Evolutionary conservation across 352 stramenopile species (phyloP), one percentile per base, ranked within the genome.

Genomic region (Pythium sp.): DNA sequence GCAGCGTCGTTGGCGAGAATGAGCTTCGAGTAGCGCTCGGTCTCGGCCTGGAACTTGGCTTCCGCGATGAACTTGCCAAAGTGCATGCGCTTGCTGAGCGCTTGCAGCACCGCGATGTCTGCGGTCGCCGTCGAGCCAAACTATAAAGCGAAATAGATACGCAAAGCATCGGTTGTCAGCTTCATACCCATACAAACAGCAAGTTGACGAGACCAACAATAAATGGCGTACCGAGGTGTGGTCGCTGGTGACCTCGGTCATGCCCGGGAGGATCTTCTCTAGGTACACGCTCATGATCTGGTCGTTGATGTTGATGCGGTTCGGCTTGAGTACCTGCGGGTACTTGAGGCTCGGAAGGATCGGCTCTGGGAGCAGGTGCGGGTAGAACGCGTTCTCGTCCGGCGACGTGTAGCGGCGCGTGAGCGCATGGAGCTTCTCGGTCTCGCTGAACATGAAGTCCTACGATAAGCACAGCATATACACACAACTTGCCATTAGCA

Each of bases 11-110:
- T 97, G 8, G 82, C 85, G 20, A 79, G 78, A 47, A 99, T 98
- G 67, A 99, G 80, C 67, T 82, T 62, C 72, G 93, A 97, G 86
- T 98, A 99, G 61, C 81, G 85, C 65, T 96, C 84, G 4, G 88
- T 88, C 74, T 94, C 88, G 7, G 86, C 85, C 70, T 97, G 85
- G 75, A 98, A 99, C 81, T 99, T 99, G 76, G 91, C 96, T 68
- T 95, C 88, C 0, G 97, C 97, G n/a, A 99, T 98, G 77, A 99
- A 99, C 72, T 99, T 99, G 58, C 98, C 98, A 66, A 98, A 99
- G 74, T 99, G 98, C 67, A 99, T 97, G 69, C 97, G 89, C 74
- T 98, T 97, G 69, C 87, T 98, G 20, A 99, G 78, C 30, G 97
- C 97, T 71, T 99, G 96, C 30, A 99, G 73, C 36, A 97, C 89